Evolutionary conservation across 1,139 yeast genomes (phyloP).

Genomic region (Pichia terricola): DNA sequence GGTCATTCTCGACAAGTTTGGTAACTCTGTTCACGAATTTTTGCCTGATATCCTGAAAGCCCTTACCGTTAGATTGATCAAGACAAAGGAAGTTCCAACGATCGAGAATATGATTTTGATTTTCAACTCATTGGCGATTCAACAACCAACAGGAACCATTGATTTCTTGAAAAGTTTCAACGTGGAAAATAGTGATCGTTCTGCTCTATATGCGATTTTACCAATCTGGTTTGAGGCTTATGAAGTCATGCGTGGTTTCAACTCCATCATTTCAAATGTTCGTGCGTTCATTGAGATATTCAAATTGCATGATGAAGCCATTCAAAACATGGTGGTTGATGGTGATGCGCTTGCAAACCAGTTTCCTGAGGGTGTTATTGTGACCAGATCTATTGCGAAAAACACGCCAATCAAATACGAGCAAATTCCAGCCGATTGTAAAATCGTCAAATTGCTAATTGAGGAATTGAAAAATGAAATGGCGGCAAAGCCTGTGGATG

Average conservation of each 20-base stretch:
- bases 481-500: slow-evolving; percentile 33
- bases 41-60: slow-evolving; percentile 60
- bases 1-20: slow-evolving; percentile 54
- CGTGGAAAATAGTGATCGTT: slow-evolving; percentile 24
- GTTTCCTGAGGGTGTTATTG: slow-evolving; percentile 43
- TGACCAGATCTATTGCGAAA: slow-evolving; percentile 79
- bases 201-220: slow-evolving; percentile 41
- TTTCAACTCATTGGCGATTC: slow-evolving; percentile 59
- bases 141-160: slow-evolving; percentile 53
- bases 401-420: slow-evolving; percentile 55
- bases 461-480: slow-evolving; percentile 60
- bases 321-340: slow-evolving; percentile 49
- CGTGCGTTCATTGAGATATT: slow-evolving; percentile 62
- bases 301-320: slow-evolving; percentile 44
- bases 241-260: slow-evolving; percentile 72
- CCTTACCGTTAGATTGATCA: slow-evolving; percentile 53
- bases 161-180: slow-evolving; percentile 44
- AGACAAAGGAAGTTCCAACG: slow-evolving; percentile 62
- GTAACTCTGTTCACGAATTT: slow-evolving; percentile 29
- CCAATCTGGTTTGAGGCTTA: slow-evolving; percentile 80
- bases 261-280: slow-evolving; percentile 61
- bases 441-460: slow-evolving; percentile 62
- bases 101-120: slow-evolving; percentile 71
- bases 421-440: slow-evolving; percentile 57
- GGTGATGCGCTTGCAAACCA: slow-evolving; percentile 66